Base-by-base conservation (phyloP, 2,329 filamentous ascomycete genomes). In the Ascochyta fabae region DNA sequence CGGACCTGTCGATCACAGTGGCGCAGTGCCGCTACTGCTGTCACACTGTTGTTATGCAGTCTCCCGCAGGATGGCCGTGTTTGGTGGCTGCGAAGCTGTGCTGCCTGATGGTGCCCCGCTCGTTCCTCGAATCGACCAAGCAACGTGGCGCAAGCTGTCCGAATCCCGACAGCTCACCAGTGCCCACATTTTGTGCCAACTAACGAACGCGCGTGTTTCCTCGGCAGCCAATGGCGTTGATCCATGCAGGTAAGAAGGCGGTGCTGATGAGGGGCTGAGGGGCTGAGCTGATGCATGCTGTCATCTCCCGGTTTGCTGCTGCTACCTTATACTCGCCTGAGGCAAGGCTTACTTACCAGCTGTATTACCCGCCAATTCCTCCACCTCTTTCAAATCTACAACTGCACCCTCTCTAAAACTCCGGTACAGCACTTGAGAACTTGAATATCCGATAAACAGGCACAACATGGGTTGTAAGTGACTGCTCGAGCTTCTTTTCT, bases 401-500 rank as follows among this genome's bases (percentile, higher is more conserved):
- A 3, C 40, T 51, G 31, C 31, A 43, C 31, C 38, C 16, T 50
- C 38, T 35, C 33, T 39, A 16, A 12, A 51, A 47, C 42, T 51
- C 16, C 36, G 34, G 9, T 8, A 39, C 42, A 33, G 13, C 15
- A 22, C 43, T 42, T 51, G 22, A 50, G 19, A 13, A 39, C 38
- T 39, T 39, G 24, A 33, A 44, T 26, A 35, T 19, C 27, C n/a
- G 22, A 41, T 43, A 47, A 33, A 41, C 35, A 51, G 26, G 31
- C 47, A 51, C 53, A 48, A 43, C 23, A 56, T 56, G 53, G 53
- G 53, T 56, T 51, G 53, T 56, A 48, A 51, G 53, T 56, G 27
- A 33, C 16, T 5, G 15, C 35, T 41, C 15, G 26, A 34, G 48
- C 48, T 27, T 31, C 35, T 48, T 52, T 27, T 31, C 35, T 48